A percentile compares a stretch with the other conserved stretches of the same genome.
Evolutionary conservation across 352 stramenopile species (phyloP).

Genomic region (Globisporangium cystogenes): DNA sequence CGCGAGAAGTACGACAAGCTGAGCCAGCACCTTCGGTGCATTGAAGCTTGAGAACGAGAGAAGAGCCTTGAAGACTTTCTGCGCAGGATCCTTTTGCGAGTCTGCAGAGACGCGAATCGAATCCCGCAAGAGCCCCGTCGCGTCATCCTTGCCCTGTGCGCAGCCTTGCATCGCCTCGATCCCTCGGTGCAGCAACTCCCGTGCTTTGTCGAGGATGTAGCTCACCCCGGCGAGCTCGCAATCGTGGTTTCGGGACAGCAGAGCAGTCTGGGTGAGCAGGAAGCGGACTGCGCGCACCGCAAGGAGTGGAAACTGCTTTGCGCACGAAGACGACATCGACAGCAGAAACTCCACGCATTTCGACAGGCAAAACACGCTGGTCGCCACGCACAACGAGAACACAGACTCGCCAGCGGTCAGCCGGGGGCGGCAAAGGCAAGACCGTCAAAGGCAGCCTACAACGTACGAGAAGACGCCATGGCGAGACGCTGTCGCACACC

Average conservation of each 20-base stretch:
- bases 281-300: constrained; percentile 28
- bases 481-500: constrained; percentile 18
- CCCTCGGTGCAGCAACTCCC: constrained; percentile 4
- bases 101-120: constrained; percentile 10
- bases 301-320: constrained; percentile 21
- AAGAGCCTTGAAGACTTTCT: constrained; percentile 28
- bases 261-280: constrained; percentile 32
- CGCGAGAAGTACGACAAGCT: constrained; percentile 30
- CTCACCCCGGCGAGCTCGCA: constrained; percentile 26
- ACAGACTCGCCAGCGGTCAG: not conserved
- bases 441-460: not conserved
- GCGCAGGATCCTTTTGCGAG: not conserved
- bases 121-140: constrained; percentile 23
- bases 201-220: constrained; percentile 22
- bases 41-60: constrained; percentile 20
- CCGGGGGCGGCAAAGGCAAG: not conserved
- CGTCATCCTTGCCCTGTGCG: not conserved
- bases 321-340: constrained; percentile 19
- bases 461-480: constrained; percentile 42
- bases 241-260: constrained; percentile 24
- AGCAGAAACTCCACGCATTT: constrained; percentile 39
- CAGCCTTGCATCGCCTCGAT: not conserved
- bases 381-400: not conserved
- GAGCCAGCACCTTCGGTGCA: constrained; percentile 17
- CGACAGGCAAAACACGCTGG: constrained; percentile 24